Conservation (phyloP, 2,329 filamentous ascomycete genomes). For the Penicillium sp. region DNA sequence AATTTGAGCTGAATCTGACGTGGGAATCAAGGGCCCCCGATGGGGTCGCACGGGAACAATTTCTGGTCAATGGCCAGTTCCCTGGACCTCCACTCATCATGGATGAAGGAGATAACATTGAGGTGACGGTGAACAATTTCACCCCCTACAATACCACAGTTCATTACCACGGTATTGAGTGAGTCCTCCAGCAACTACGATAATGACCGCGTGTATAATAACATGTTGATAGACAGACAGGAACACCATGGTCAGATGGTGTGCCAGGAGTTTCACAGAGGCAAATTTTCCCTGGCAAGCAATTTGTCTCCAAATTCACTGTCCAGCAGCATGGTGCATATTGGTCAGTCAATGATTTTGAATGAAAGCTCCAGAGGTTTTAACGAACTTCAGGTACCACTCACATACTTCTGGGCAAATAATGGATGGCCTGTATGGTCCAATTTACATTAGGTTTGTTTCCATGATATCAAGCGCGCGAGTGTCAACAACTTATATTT, state of each 20-base stretch:
- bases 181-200: background rate
- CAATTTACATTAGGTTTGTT: constrained; percentile 33
- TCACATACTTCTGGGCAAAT: constrained; percentile 57
- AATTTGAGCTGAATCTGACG: constrained; percentile 30
- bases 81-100: constrained; percentile 30
- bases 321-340: constrained; percentile 16
- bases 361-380: background rate
- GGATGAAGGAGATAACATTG: constrained; percentile 30
- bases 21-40: constrained; percentile 34
- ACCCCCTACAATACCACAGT: constrained; percentile 13
- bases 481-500: background rate
- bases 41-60: constrained; percentile 21
- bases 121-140: constrained; percentile 23
- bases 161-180: constrained; percentile 15
- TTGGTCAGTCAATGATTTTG: constrained; percentile 1
- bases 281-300: constrained; percentile 51
- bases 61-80: constrained; percentile 35
- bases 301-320: constrained; percentile 53
- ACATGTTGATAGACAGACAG: background rate
- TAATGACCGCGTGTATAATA: background rate
- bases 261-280: constrained; percentile 58
- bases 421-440: constrained; percentile 60
- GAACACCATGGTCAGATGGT: constrained; percentile 61
- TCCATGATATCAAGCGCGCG: background rate
- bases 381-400: constrained; percentile 35